Conservation (phyloP, 2,329 filamentous ascomycete species). For the Aspergillus neoniger region DNA sequence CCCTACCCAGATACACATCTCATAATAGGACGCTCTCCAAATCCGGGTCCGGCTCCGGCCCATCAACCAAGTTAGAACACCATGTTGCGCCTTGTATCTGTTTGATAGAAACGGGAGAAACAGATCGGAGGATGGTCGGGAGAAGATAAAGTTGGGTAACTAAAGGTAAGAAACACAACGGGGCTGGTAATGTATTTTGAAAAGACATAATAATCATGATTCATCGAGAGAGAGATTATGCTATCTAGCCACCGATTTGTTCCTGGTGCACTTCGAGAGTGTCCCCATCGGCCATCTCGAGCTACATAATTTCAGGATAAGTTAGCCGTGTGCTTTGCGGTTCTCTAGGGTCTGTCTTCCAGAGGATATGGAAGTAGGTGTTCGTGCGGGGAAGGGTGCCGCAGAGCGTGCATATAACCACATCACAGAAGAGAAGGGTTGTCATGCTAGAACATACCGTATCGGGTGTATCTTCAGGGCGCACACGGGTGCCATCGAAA, state of each 20-base stretch:
- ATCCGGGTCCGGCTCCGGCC: no score
- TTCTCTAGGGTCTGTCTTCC: no score
- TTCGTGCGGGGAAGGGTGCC: not conserved
- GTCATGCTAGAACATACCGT: conserved; percentile 64
- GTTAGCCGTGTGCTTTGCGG: not conserved
- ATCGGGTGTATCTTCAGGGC: conserved; percentile 85
- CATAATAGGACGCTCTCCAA: no score
- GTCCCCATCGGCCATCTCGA: conserved; percentile 96
- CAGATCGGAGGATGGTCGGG: no score
- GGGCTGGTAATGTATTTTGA: conserved; percentile 1
- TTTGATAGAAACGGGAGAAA: no score
- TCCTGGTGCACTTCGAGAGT: conserved; percentile 97
- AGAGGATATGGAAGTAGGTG: no score
- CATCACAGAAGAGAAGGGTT: no score
- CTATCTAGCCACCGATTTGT: conserved; percentile 75
- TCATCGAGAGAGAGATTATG: not conserved
- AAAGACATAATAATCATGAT: conserved; percentile 3
- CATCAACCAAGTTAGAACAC: no score
- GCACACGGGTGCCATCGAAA: conserved; percentile 92
- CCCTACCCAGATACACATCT: no score
- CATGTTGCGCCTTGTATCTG: no score
- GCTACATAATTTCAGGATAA: conserved; percentile 53
- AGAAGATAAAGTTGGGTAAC: not conserved
- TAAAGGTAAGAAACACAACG: not conserved
- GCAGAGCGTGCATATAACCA: not conserved